phyloP scores from a whole-genome alignment of 441 rosid genomes.

The Adansonia rubrostipa region DNA sequence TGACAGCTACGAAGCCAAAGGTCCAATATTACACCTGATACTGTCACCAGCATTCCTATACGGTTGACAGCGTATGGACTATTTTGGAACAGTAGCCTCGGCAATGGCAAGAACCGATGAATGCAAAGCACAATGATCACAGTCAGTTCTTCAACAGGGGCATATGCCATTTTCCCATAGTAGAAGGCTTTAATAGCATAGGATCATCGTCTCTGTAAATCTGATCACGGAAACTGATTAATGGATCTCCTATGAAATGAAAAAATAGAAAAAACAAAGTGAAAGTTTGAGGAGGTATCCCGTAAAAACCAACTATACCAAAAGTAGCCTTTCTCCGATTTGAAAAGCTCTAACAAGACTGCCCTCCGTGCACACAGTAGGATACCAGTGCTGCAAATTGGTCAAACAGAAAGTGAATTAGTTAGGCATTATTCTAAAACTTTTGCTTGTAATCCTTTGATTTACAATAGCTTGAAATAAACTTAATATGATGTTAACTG shows the following conservation, averaged over 20 bases:
- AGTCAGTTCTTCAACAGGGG: conserved; percentile 68
- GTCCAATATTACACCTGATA: conserved; percentile 53
- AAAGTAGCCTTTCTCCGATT: conserved; percentile 63
- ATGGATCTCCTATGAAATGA: conserved; percentile 77
- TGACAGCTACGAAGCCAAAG: conserved; percentile 73
- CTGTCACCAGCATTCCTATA: conserved; percentile 32
- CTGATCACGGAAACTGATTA: conserved; percentile 54
- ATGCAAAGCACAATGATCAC: conserved; percentile 57
- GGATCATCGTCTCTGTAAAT: conserved; percentile 54
- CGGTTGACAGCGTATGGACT: conserved; percentile 57
- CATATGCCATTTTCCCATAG: conserved; percentile 65
- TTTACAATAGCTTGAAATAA: not conserved
- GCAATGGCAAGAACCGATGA: conserved; percentile 76
- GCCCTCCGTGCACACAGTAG: conserved; percentile 89
- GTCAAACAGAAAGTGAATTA: not conserved
- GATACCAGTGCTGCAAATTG: conserved; percentile 61
- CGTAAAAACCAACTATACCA: conserved; percentile 43
- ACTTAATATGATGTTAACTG: not conserved
- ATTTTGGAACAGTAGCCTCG: conserved; percentile 68
- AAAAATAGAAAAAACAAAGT: conserved; percentile 55
- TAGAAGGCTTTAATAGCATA: conserved; percentile 61
- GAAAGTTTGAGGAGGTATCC: conserved; percentile 64
- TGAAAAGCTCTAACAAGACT: conserved; percentile 66
- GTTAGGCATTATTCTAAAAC: not conserved
- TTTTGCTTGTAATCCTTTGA: not conserved